phyloP scores from a whole-genome alignment of 2,329 filamentous ascomycete species.

The Talaromyces rugulosus region DNA sequence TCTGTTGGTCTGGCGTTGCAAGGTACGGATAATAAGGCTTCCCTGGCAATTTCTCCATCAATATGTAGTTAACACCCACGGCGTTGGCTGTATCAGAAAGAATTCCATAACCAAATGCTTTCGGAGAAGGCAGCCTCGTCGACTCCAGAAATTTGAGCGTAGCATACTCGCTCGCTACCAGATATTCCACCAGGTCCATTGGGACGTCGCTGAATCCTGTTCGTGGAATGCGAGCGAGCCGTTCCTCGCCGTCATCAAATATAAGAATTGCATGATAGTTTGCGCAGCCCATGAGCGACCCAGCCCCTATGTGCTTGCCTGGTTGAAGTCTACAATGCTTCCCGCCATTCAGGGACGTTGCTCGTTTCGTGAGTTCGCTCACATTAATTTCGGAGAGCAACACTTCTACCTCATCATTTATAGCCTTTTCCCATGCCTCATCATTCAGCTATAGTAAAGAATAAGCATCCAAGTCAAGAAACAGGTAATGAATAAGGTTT shows the following conservation, averaged over 20 bases:
- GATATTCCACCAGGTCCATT: conserved; percentile 14
- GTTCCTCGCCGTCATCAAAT: conserved; percentile 37
- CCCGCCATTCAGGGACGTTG: conserved; percentile 1
- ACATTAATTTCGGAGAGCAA: conserved; percentile 10
- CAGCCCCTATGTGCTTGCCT: conserved; percentile 5
- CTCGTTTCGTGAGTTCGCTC: conserved; percentile 6
- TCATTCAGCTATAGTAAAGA: neutral
- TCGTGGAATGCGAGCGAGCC: conserved; percentile 35
- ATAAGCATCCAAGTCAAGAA: neutral
- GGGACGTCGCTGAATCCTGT: conserved; percentile 30
- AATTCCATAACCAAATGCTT: conserved; percentile 32
- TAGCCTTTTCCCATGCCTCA: conserved; percentile 5
- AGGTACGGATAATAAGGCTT: conserved; percentile 20
- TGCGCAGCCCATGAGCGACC: conserved; percentile 8
- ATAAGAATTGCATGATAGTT: conserved; percentile 11
- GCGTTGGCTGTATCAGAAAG: conserved; percentile 17
- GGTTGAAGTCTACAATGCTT: conserved; percentile 7
- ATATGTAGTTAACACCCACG: conserved; percentile 36
- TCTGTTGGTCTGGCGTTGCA: conserved; percentile 14
- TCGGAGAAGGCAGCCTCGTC: conserved; percentile 32
- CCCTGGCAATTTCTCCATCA: conserved; percentile 39
- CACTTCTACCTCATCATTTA: conserved; percentile 7
- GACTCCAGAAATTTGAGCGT: conserved; percentile 37
- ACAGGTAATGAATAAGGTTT: no score
- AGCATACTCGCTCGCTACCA: conserved; percentile 37